These are phyloP conservation scores for Ophiognomonia clavigignenti-juglandacearum DNA, from an alignment of 2,329 filamentous ascomycete genomes.

Conservation along the genomic window DNA sequence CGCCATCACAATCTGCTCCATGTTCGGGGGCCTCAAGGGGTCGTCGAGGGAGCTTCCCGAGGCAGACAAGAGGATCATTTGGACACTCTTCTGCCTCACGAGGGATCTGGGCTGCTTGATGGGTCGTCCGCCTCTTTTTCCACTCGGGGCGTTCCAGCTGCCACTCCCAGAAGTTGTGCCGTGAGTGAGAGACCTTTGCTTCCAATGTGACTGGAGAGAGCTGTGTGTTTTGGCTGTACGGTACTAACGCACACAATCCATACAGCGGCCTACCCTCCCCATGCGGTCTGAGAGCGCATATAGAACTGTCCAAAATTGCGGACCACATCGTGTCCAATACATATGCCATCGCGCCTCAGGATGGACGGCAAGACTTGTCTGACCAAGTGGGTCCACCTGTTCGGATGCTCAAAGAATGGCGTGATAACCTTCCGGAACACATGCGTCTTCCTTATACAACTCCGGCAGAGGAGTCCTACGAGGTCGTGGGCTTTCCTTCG, in stretches of 20 bases:
- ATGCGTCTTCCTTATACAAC: constrained; percentile 31
- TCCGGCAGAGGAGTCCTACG: constrained; percentile 21
- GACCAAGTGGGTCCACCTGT: constrained; percentile 35
- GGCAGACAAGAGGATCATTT: constrained; percentile 41
- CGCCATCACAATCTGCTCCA: constrained; percentile 43
- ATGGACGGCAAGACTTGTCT: background rate
- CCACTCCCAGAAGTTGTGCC: constrained; percentile 33
- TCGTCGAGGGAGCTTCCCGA: constrained; percentile 33
- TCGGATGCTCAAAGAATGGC: constrained; percentile 34
- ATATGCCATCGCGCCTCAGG: constrained; percentile 31
- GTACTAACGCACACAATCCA: background rate
- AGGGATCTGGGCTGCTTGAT: constrained; percentile 43
- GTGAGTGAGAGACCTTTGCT: constrained; percentile 26
- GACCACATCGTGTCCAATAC: constrained; percentile 44
- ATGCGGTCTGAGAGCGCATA: constrained; percentile 38
- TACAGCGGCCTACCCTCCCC: constrained; percentile 39
- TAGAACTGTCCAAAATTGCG: constrained; percentile 42
- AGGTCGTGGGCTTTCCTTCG: background rate
- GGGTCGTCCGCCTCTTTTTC: constrained; percentile 42
- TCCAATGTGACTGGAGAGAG: too few species aligned
- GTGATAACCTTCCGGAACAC: constrained; percentile 18
- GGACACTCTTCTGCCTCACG: constrained; percentile 48
- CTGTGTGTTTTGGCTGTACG: background rate
- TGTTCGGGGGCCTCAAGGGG: constrained; percentile 43
- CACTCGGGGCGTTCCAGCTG: constrained; percentile 42